Percentiles rank a stretch among this genome's conserved stretches.
These are phyloP conservation scores for Talaromyces sp. DNA, from an alignment of 2,329 filamentous ascomycete species.

Conservation along the genomic window DNA sequence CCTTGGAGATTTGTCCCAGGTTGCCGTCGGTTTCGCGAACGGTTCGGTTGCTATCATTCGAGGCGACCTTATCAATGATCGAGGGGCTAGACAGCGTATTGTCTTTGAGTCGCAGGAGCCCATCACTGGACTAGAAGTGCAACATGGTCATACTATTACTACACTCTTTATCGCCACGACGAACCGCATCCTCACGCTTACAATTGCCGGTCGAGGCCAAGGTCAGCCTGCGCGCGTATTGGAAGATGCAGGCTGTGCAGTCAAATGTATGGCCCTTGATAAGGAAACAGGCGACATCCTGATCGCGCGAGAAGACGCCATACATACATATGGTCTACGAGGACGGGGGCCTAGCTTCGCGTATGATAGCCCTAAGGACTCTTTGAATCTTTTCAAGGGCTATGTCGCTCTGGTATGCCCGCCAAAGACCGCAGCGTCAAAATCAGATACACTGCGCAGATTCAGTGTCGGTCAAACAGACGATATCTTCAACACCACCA, in stretches of 20 bases:
- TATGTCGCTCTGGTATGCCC: conserved; percentile 87
- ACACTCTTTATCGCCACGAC: conserved; percentile 85
- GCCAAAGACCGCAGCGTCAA: conserved; percentile 54
- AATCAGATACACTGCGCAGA: conserved; percentile 62
- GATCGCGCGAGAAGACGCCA: conserved; percentile 89
- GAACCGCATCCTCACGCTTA: conserved; percentile 76
- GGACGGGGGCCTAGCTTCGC: conserved; percentile 84
- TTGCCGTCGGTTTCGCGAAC: conserved; percentile 94
- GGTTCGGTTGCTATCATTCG: conserved; percentile 89
- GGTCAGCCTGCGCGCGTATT: conserved; percentile 82
- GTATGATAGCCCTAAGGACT: conserved; percentile 85
- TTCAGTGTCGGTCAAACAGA: conserved; percentile 72
- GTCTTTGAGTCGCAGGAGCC: conserved; percentile 97
- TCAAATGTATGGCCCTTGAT: conserved; percentile 94
- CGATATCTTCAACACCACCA: conserved; percentile 79
- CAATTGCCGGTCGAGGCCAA: conserved; percentile 83
- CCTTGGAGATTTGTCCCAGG: conserved; percentile 82
- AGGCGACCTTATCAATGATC: conserved; percentile 91
- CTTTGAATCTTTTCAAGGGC: conserved; percentile 73
- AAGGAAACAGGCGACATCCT: conserved; percentile 76
- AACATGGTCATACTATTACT: conserved; percentile 62
- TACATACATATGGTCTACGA: conserved; percentile 86
- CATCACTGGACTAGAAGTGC: conserved; percentile 83
- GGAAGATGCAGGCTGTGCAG: conserved; percentile 82
- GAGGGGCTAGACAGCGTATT: conserved; percentile 87